A percentile compares a stretch with the other conserved stretches of the same genome.
Conservation (phyloP, 352 stramenopile species). For the Thalassiosira livingstoniorum region DNA sequence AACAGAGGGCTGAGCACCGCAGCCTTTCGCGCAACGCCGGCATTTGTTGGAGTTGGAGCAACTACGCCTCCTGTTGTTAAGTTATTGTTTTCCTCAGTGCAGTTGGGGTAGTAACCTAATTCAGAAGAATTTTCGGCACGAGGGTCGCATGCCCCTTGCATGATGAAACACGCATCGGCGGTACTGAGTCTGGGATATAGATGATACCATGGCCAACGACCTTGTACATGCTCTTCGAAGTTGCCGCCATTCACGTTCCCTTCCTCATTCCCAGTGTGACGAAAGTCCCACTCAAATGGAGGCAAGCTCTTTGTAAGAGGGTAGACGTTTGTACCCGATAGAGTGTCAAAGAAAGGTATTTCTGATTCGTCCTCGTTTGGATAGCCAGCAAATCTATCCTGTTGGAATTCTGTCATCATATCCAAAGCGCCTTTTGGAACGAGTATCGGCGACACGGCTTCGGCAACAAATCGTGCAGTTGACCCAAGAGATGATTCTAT, state of each 20-base stretch:
- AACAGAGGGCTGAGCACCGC: conserved; percentile 55
- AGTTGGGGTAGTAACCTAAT: conserved; percentile 61
- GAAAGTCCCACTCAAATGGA: conserved; percentile 64
- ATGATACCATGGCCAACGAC: conserved; percentile 34
- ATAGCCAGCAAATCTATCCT: conserved; percentile 71
- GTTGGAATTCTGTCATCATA: conserved; percentile 54
- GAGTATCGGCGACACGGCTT: conserved; percentile 42
- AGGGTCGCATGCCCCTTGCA: conserved; percentile 68
- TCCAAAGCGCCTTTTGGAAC: conserved; percentile 31
- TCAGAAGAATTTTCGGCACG: conserved; percentile 3
- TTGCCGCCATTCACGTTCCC: conserved; percentile 53
- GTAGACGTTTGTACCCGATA: conserved; percentile 51
- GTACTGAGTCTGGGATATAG: conserved; percentile 34
- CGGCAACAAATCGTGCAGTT: conserved; percentile 43
- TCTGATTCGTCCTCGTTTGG: conserved; percentile 46
- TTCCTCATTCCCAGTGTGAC: conserved; percentile 28
- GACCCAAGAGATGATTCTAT: conserved; percentile 34
- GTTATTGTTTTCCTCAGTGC: conserved; percentile 67
- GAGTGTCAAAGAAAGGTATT: conserved; percentile 66
- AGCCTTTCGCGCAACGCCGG: conserved; percentile 47
- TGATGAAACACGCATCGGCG: conserved; percentile 39
- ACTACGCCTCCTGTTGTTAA: conserved; percentile 51
- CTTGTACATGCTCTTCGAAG: conserved; percentile 49
- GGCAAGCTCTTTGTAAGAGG: conserved; percentile 47
- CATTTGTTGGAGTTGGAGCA: conserved; percentile 41